Percentiles rank a stretch among this genome's conserved stretches.
phyloP scores from a whole-genome alignment of 1,139 yeast species.

The Candida smagusa region DNA sequence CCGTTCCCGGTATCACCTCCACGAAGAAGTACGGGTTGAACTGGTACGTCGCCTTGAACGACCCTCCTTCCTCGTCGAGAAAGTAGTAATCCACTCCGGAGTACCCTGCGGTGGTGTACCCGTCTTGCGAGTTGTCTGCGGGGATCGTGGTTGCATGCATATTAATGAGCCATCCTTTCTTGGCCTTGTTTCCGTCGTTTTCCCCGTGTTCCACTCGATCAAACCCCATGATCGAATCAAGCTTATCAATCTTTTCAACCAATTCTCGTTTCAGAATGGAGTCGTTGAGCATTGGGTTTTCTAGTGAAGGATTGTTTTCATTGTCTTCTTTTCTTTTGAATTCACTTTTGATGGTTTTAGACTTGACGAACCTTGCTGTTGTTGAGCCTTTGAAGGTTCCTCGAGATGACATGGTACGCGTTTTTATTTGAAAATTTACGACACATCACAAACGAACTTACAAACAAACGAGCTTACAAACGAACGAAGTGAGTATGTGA shows the following conservation, averaged over 20 bases:
- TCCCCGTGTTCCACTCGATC: slow-evolving; percentile 69
- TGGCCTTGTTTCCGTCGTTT: slow-evolving; percentile 44
- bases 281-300: slow-evolving; percentile 42
- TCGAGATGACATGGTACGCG: slow-evolving; percentile 6
- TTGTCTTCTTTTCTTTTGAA: slow-evolving; percentile 12
- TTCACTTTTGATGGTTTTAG: slow-evolving; percentile 20
- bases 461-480: not conserved
- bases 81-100: slow-evolving; percentile 95
- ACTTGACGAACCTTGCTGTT: slow-evolving; percentile 56
- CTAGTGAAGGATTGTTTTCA: slow-evolving; percentile 23
- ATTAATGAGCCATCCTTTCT: slow-evolving; percentile 85
- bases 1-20: slow-evolving; percentile 62
- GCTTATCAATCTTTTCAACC: slow-evolving; percentile 52
- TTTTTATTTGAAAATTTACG: not conserved
- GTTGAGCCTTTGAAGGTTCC: slow-evolving; percentile 44
- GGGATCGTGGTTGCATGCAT: slow-evolving; percentile 74
- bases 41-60: slow-evolving; percentile 79
- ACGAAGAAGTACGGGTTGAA: slow-evolving; percentile 88
- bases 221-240: slow-evolving; percentile 83
- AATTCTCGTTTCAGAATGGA: slow-evolving; percentile 40
- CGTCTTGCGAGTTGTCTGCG: slow-evolving; percentile 51
- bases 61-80: slow-evolving; percentile 96
- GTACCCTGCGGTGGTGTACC: slow-evolving; percentile 53
- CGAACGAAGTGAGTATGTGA: not conserved
- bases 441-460: not conserved